Conservation (phyloP, 352 stramenopile species). For the Phytopythium ostracodes region DNA sequence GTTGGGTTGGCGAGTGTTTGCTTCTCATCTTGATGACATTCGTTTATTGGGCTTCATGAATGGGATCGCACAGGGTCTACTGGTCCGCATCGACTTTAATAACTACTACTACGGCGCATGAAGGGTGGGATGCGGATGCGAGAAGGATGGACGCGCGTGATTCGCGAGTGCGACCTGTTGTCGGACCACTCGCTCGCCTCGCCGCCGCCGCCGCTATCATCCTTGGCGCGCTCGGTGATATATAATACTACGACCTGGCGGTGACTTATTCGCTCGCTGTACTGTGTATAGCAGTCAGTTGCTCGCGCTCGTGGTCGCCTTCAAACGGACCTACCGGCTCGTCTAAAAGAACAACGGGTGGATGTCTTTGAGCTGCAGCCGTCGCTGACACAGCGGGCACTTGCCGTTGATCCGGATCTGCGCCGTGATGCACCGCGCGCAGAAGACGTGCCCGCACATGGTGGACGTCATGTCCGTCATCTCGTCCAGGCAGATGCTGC, state of each 20-base stretch:
- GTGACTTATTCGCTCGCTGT: neutral
- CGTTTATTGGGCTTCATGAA: neutral
- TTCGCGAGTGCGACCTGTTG: neutral
- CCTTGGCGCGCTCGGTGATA: neutral
- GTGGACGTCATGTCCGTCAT: constrained; percentile 82
- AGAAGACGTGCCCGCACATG: constrained; percentile 79
- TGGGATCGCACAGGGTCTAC: constrained; percentile 32
- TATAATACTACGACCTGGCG: constrained; percentile 2
- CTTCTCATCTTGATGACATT: constrained; percentile 7
- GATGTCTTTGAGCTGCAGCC: constrained; percentile 58
- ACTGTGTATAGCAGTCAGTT: neutral
- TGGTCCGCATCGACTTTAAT: constrained; percentile 62
- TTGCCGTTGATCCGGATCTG: constrained; percentile 67
- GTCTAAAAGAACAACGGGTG: constrained; percentile 78
- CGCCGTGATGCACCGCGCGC: constrained; percentile 60
- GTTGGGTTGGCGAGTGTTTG: constrained; percentile 1
- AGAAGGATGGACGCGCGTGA: too few species aligned
- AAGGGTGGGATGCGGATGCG: too few species aligned
- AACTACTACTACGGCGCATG: constrained; percentile 23
- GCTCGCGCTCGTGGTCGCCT: neutral
- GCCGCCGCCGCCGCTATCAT: neutral
- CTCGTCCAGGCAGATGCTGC: constrained; percentile 77
- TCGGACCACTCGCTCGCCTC: too few species aligned
- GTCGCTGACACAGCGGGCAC: constrained; percentile 71
- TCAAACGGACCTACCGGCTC: neutral